Evolutionary conservation across 192 early-diverging fungal species (phyloP).

Genomic region (Backusella luteola): DNA sequence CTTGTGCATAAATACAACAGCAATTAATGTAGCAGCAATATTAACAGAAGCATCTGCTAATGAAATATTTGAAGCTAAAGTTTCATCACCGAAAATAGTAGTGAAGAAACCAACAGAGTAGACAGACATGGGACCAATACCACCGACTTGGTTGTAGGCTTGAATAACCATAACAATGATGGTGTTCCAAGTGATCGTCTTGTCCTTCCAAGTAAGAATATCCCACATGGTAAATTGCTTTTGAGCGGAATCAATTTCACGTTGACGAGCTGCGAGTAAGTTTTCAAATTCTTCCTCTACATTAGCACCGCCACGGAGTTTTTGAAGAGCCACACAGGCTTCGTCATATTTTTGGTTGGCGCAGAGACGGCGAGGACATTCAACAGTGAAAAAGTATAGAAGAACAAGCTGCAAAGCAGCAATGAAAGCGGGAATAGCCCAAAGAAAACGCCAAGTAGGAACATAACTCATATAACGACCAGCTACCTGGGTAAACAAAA

Average conservation of each 20-base stretch:
- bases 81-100: slow-evolving; percentile 48
- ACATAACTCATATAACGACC: slow-evolving; percentile 61
- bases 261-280: slow-evolving; percentile 51
- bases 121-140: slow-evolving; percentile 84
- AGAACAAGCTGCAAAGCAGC: slow-evolving; percentile 58
- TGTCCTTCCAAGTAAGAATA: slow-evolving; percentile 16
- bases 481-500: slow-evolving; percentile 68
- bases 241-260: slow-evolving; percentile 1
- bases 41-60: slow-evolving; percentile 62
- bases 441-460: slow-evolving; percentile 72
- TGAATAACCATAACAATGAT: slow-evolving; percentile 68
- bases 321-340: slow-evolving; percentile 54
- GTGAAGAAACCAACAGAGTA: slow-evolving; percentile 81
- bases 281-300: slow-evolving; percentile 65
- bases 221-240: slow-evolving; percentile 16
- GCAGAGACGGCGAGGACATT: slow-evolving; percentile 72
- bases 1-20: slow-evolving; percentile 59
- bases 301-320: slow-evolving; percentile 54
- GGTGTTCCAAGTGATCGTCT: slow-evolving; percentile 48
- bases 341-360: slow-evolving; percentile 61
- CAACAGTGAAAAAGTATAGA: slow-evolving; percentile 66
- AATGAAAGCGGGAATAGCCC: slow-evolving; percentile 62
- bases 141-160: slow-evolving; percentile 79
- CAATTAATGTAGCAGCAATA: slow-evolving; percentile 57
- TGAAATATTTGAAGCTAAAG: slow-evolving; percentile 54